A percentile compares a stretch with the other conserved stretches of the same genome.
Evolutionary conservation across 352 stramenopile genomes (phyloP).

Genomic region (Pythium oligandrum): DNA sequence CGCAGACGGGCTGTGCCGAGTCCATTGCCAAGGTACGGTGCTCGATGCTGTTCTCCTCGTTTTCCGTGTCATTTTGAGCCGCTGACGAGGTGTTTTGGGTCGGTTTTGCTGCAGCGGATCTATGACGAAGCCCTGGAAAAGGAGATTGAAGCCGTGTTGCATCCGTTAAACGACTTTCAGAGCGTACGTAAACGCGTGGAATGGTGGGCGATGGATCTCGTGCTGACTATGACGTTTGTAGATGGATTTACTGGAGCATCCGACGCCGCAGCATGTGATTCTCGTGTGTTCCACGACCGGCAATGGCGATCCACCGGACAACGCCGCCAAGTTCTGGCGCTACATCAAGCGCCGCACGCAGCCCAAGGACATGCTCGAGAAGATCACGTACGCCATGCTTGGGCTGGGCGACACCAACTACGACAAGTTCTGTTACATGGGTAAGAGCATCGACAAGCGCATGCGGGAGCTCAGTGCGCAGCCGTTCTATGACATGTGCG

Average conservation of each 20-base stretch:
- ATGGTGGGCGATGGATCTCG: neutral
- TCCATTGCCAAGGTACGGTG: conserved; percentile 70
- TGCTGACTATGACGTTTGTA: conserved; percentile 1
- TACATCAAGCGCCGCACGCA: conserved; percentile 88
- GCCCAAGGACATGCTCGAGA: conserved; percentile 65
- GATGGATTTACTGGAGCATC: conserved; percentile 32
- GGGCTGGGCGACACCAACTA: conserved; percentile 97
- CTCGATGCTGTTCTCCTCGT: neutral
- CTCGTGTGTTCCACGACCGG: conserved; percentile 93
- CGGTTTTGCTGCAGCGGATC: conserved; percentile 38
- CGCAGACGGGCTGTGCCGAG: conserved; percentile 85
- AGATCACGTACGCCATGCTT: conserved; percentile 85
- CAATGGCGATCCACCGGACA: conserved; percentile 94
- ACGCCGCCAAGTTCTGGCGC: conserved; percentile 90
- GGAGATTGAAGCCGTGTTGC: conserved; percentile 41
- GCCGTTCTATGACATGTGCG: conserved; percentile 73
- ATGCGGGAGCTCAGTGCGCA: conserved; percentile 85
- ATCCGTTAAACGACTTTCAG: conserved; percentile 66
- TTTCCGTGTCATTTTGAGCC: neutral
- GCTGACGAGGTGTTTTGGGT: neutral
- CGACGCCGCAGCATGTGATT: conserved; percentile 57
- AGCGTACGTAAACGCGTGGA: conserved; percentile 28
- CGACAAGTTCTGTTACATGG: conserved; percentile 93
- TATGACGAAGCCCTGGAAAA: conserved; percentile 58
- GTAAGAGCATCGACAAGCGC: conserved; percentile 87